Percentiles rank a stretch among this genome's conserved stretches.
Evolutionary conservation across 78 protist species (phyloP).

Genomic region (Planoprotostelium fungivorum): DNA sequence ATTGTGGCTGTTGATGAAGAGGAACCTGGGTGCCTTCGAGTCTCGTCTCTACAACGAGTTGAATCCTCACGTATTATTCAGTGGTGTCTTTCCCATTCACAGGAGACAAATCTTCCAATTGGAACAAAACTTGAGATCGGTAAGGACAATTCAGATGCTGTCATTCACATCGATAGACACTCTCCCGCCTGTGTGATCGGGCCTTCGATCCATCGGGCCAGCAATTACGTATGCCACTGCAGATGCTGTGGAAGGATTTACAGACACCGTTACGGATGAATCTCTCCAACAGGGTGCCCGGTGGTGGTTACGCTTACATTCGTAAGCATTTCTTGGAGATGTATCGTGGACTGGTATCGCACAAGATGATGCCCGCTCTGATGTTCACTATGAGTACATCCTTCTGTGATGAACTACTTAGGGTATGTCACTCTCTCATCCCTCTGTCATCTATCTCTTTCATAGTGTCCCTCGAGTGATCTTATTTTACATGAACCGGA

Average conservation of each 20-base stretch:
- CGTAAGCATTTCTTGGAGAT: not conserved
- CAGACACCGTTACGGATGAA: not conserved
- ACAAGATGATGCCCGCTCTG: not conserved
- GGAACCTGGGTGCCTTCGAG: not conserved
- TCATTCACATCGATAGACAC: not conserved
- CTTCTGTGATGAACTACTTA: not conserved
- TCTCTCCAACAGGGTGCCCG: not conserved
- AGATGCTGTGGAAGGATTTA: not conserved
- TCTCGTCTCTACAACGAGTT: not conserved
- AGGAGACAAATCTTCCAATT: not conserved
- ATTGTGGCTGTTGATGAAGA: not conserved
- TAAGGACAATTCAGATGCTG: not conserved
- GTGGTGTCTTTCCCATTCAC: not conserved
- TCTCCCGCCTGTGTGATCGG: not conserved
- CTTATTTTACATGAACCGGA: no score
- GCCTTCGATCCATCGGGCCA: not conserved
- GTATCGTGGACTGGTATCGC: not conserved
- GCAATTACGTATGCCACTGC: not conserved
- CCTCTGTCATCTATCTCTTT: no score
- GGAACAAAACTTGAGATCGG: not conserved
- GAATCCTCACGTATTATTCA: not conserved
- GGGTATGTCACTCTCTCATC: no score
- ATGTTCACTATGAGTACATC: not conserved
- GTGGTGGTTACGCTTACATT: not conserved
- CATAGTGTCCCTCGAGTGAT: no score